Conservation (phyloP, 495 filamentous ascomycete species). For the Niebla homalea region DNA sequence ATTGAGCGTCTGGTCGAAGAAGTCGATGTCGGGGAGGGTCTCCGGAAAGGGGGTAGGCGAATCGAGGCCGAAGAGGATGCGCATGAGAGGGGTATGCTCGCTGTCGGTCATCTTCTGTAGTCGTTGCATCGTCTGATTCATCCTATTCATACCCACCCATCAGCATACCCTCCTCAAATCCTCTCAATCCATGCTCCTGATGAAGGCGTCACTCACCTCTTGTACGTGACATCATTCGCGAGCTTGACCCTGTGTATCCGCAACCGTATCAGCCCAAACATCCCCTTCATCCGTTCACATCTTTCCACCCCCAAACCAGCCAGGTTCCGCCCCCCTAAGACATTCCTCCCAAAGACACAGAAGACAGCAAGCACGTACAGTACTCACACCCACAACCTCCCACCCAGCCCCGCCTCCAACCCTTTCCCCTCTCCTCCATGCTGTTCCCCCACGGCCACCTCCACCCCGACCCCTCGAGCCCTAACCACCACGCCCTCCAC, state of each 20-base stretch:
- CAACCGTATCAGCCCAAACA: slow-evolving; percentile 4
- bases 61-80: slow-evolving; percentile 68
- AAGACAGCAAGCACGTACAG: slow-evolving; percentile 13
- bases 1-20: slow-evolving; percentile 70
- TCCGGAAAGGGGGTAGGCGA: slow-evolving; percentile 40
- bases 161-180: background rate
- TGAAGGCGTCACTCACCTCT: slow-evolving; percentile 38
- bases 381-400: slow-evolving; percentile 50
- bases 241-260: slow-evolving; percentile 56
- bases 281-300: background rate
- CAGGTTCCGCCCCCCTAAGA: background rate
- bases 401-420: slow-evolving; percentile 45
- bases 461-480: slow-evolving; percentile 42
- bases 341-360: background rate
- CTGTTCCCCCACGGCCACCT: slow-evolving; percentile 54
- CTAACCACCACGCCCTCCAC: slow-evolving; percentile 71
- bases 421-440: slow-evolving; percentile 55
- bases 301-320: slow-evolving; percentile 7
- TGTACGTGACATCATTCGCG: slow-evolving; percentile 87
- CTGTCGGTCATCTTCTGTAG: slow-evolving; percentile 57
- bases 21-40: slow-evolving; percentile 40
- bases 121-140: slow-evolving; percentile 78
- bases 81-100: slow-evolving; percentile 61
- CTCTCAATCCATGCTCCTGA: background rate
- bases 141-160: slow-evolving; percentile 35